Base-by-base conservation (phyloP, 768 basidiomycete species). In the Rubroboletus satanas region DNA sequence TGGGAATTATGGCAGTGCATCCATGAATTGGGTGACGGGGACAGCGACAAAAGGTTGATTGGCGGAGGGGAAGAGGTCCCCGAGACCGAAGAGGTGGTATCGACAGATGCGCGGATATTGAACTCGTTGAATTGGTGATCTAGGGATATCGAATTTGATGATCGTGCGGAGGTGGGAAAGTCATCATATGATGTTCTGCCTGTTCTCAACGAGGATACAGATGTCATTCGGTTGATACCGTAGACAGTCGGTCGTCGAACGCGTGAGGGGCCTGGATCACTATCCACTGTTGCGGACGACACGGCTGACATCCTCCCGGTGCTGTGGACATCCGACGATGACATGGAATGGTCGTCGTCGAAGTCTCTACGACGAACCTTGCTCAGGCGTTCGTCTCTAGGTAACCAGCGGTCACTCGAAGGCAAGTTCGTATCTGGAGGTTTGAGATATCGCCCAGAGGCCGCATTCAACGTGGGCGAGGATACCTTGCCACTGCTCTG, bases 271-370 rank as follows among this genome's bases (percentile, higher is more conserved):
- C 91, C 90, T 46, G 91, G 90, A 66, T 93, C 91, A 60, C 88
- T 90, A 66, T 92, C 90, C 49, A 90, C 88, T 5, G 91, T 89
- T 26, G 85, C 82, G 64, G 89, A 88, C 18, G 90, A 93, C 62
- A 89, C 83, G 33, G 83, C 81, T 7, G 90, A 92, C 77, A 87
- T 80, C 52, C 83, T 83, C 39, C 85, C 80, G 50, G 83, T 75
- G 66, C 84, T 88, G 60, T 87, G 87, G 31, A 93, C 77, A 61
- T 93, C 93, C 45, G 89, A 91, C 29, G 88, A 91, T 51, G 90
- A 92, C 82, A 92, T 88, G 31, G 93, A 94, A 66, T 89, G 90
- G 64, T 93, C 92, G 66, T 93, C 93, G 72, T 95, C 93, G 61
- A 81, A 87, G 63, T 93, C 90, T 66, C 89, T 76, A 66, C 88